A percentile compares a stretch with the other conserved stretches of the same genome.
Conservation (phyloP, 768 basidiomycete genomes). For the Strobilomyces echinocephalus region DNA sequence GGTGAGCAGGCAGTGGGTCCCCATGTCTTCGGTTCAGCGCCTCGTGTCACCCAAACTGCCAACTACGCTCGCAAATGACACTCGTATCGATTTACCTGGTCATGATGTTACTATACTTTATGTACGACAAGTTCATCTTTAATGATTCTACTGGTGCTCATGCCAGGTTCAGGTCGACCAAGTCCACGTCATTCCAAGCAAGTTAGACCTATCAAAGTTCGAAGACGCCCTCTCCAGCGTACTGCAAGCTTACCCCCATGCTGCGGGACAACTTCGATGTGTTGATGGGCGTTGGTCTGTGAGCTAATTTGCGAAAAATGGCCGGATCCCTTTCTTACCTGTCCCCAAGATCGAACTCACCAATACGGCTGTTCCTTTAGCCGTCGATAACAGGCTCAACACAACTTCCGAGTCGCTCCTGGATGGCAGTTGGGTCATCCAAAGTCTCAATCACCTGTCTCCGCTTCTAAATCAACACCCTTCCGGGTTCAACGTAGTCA, state of each 20-base stretch:
- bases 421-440: slow-evolving; percentile 25
- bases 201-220: slow-evolving; percentile 9
- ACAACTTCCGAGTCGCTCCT: slow-evolving; percentile 9
- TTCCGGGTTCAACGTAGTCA: slow-evolving; percentile 12
- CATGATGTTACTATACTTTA: not conserved
- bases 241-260: slow-evolving; percentile 26
- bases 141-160: not conserved
- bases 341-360: slow-evolving; percentile 21
- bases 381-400: slow-evolving; percentile 9
- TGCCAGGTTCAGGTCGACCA: not conserved
- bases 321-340: not conserved
- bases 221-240: slow-evolving; percentile 24
- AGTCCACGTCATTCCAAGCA: not conserved
- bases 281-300: slow-evolving; percentile 16
- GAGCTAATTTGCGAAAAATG: not conserved
- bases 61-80: not conserved
- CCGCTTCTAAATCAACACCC: slow-evolving; percentile 16
- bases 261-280: slow-evolving; percentile 19
- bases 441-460: slow-evolving; percentile 15
- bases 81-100: not conserved
- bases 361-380: slow-evolving; percentile 14
- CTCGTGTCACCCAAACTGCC: too few species aligned
- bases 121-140: not conserved
- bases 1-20: too few species aligned
- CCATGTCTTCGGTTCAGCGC: too few species aligned